Evolutionary conservation across 2,329 filamentous ascomycete genomes (phyloP), one percentile per base, ranked within the genome.

Genomic region (Didymella segeticola): DNA sequence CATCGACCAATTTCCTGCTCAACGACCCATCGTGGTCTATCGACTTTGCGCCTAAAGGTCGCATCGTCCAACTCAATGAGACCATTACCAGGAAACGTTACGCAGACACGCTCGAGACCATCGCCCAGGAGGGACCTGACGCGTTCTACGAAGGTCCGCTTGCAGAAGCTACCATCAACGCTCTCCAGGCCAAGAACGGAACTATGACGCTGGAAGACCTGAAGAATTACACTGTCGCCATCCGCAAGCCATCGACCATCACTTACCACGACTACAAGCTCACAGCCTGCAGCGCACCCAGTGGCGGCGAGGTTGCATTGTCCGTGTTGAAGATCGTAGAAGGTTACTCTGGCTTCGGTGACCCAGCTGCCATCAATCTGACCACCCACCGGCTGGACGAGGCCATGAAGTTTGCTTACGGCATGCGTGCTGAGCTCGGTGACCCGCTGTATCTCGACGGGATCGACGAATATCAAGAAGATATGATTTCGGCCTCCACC

Each of bases 331-430:
- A 96, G 69, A 91, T 88, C 26, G 83, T 97, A 74, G 88, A 93
- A 72, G 89, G 90, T 15, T 96, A 91, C 66, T 76, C 83, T 0
- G 73, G 78, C 30, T 86, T 93, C 41, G 86, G 85, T 15, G 76
- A 85, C 1, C 75, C 78, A 1, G 77, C 83, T 36, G 77, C 74
- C 15, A 61, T 83, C 17, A 87, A 91, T 62, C 77, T 96, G 0
- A 91, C 87, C 30, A 88, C 88, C 0, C 95, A 98, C 75, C 85
- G 90, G 12, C 83, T 96, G 60, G 86, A 91, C 67, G 95, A 98
- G 79, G 89, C 92, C 11, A 91, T 96, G 78, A 85, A 91, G 19
- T 98, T 96, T 72, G 92, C 86, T 2, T 98, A 97, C 70, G 92
- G 88, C 30, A 73, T 80, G 64, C 86, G 92, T 52, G 82, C 86